Percentiles rank a stretch among this genome's conserved stretches.
These are phyloP conservation scores for Spizellomyces punctatus DNA, from an alignment of 192 early-diverging fungal species.

Conservation along the genomic window DNA sequence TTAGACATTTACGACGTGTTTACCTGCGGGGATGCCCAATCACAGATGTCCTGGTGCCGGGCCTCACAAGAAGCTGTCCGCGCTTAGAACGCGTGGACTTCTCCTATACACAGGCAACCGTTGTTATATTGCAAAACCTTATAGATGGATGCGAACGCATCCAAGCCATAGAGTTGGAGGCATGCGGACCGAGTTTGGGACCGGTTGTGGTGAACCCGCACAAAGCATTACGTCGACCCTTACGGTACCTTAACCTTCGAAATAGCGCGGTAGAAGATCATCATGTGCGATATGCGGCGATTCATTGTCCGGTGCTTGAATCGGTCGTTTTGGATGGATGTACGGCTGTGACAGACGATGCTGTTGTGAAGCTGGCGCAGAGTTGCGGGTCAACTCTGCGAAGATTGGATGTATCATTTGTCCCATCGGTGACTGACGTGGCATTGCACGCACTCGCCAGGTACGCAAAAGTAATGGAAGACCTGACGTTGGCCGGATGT, in stretches of 20 bases:
- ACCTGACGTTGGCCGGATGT: no score
- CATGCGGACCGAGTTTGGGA: not conserved
- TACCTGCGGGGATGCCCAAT: conserved; percentile 37
- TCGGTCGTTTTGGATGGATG: conserved; percentile 29
- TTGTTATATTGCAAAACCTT: conserved; percentile 3
- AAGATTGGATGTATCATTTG: not conserved
- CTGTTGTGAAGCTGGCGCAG: not conserved
- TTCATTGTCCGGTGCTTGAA: conserved; percentile 21
- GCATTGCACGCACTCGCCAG: no score
- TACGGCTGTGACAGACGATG: conserved; percentile 5
- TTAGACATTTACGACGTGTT: conserved; percentile 13
- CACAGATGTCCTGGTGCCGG: conserved; percentile 29
- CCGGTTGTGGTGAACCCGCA: conserved; percentile 3
- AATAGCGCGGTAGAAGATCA: conserved; percentile 25
- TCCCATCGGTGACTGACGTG: no score
- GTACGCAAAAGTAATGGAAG: no score
- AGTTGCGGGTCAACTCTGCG: not conserved
- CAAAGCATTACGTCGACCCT: conserved; percentile 2
- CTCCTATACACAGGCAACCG: conserved; percentile 28
- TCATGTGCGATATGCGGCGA: conserved; percentile 18
- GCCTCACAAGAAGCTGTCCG: conserved; percentile 14
- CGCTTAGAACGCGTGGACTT: conserved; percentile 33
- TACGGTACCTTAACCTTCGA: conserved; percentile 25
- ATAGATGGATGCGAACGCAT: conserved; percentile 26
- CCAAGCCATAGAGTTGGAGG: conserved; percentile 29